These are phyloP conservation scores for Carex cristatella DNA, from an alignment of 176 grass and related monocot genomes.

Conservation along the genomic window DNA sequence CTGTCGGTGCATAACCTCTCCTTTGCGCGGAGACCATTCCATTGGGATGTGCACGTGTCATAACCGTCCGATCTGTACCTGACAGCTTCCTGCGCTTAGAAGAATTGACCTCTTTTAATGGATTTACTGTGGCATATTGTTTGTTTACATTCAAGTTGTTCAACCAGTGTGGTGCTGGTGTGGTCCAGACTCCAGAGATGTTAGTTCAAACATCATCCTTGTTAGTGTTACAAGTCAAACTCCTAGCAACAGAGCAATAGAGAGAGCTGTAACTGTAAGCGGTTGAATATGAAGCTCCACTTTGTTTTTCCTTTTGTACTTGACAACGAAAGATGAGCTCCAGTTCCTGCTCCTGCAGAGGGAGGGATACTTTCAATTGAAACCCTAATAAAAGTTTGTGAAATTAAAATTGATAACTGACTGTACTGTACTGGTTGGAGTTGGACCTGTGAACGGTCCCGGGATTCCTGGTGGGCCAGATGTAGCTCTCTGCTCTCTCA, in stretches of 20 bases:
- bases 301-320: not conserved
- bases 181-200: not conserved
- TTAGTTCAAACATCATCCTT: not conserved
- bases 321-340: not conserved
- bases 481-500: slow-evolving; percentile 23
- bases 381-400: not conserved
- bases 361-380: not conserved
- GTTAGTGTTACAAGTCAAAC: not conserved
- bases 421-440: not conserved
- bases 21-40: not conserved
- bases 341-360: too few species aligned
- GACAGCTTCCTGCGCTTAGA: not conserved
- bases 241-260: not conserved
- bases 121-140: not conserved
- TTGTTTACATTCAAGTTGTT: not conserved
- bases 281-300: not conserved
- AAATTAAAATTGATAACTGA: not conserved
- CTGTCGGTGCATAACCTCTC: not conserved
- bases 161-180: not conserved
- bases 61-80: not conserved
- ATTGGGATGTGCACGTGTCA: not conserved
- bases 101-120: not conserved
- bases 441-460: not conserved
- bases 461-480: not conserved
- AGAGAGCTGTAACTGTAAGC: not conserved